These are phyloP conservation scores for Heimioporus sp. DNA, from an alignment of 768 basidiomycete species.

Conservation along the genomic window DNA sequence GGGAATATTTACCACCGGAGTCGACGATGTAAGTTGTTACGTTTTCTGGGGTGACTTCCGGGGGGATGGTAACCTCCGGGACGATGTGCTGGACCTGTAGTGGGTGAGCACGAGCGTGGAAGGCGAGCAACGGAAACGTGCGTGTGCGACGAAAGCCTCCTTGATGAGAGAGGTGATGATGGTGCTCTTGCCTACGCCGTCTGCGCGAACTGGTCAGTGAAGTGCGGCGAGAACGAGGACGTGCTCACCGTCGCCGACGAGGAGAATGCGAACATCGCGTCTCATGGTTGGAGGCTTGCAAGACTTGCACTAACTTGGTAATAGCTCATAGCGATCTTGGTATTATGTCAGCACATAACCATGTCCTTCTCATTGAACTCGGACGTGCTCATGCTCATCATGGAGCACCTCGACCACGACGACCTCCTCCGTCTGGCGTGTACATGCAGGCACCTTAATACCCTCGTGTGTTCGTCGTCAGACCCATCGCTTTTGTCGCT, in stretches of 20 bases:
- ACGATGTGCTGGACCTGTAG: constrained; percentile 88
- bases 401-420: constrained; percentile 41
- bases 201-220: constrained; percentile 39
- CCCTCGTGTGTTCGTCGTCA: constrained; percentile 36
- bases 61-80: constrained; percentile 97
- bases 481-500: constrained; percentile 15
- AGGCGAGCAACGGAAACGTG: constrained; percentile 34
- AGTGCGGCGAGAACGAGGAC: constrained; percentile 1
- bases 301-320: constrained; percentile 7
- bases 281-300: constrained; percentile 55
- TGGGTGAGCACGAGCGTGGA: constrained; percentile 2
- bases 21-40: constrained; percentile 98
- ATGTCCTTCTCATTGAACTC: constrained; percentile 38
- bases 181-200: constrained; percentile 97
- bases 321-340: not conserved
- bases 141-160: constrained; percentile 89
- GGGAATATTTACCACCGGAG: constrained; percentile 73
- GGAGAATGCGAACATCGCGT: constrained; percentile 90
- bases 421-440: constrained; percentile 39
- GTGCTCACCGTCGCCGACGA: constrained; percentile 86
- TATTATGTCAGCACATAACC: constrained; percentile 19
- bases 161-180: constrained; percentile 97
- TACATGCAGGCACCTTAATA: constrained; percentile 29
- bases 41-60: constrained; percentile 95
- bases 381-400: constrained; percentile 56